Evolutionary conservation across 2,329 filamentous ascomycete species (phyloP), one percentile per base, ranked within the genome.

Genomic region (Magnaporthiopsis rhizophila): DNA sequence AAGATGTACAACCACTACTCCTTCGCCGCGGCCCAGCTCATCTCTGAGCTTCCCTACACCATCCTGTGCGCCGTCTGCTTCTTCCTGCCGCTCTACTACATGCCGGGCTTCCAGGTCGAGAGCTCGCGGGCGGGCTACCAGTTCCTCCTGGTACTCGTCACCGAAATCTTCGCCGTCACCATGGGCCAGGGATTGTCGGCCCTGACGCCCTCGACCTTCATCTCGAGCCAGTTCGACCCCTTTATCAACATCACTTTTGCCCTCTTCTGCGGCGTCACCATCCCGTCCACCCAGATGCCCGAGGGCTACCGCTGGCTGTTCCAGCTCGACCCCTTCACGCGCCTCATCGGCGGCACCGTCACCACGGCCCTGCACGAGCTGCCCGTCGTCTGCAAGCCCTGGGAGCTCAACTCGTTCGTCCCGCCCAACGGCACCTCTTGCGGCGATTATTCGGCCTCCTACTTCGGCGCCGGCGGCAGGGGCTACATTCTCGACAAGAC

Each of bases 231-330:
- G 69, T 83, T 91, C 68, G 92, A 96, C 70, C 92, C 92, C 0
- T 90, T 93, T 73, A 79, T 95, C 73, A 88, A 92, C 75, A 90
- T 95, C 73, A 86, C 89, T 65, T 94, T 96, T 72, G 84, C 89
- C 1, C 83, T 96, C 30, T 96, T 96, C 85, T 96, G 91, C 71
- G 92, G 92, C 75, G 92, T 96, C 66, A 89, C 90, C 0, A 90
- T 96, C 62, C 89, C 92, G 0, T 85, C 87, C 58, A 84, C 88
- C 0, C 86, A 90, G 74, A 96, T 96, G 77, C 89, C 90, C 1
- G 79, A 77, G 2, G 92, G 92, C 77, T 95, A 90, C 89, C 83
- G 88, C 45, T 95, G 90, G 91, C 80, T 95, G 9, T 93, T 93
- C 78, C 81, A 94, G 74, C 85, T 96, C 21, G 87, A 92, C 72